Percentiles rank a stretch among this genome's conserved stretches.
Conservation (phyloP, 2,329 filamentous ascomycete species). For the Coniochaeta ligniaria region DNA sequence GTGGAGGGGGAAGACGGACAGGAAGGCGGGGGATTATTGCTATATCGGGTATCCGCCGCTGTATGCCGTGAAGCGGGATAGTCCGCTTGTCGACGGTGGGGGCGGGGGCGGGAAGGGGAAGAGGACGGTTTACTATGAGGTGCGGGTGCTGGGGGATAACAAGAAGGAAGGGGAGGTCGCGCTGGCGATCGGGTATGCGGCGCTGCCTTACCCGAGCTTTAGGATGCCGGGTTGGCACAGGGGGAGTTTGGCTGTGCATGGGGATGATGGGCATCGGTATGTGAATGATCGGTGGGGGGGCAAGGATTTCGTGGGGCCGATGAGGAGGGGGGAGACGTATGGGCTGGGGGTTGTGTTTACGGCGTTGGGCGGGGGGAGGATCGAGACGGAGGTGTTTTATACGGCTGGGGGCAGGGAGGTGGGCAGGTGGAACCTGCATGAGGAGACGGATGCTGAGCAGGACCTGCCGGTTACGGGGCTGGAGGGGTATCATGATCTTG, state of each 20-base stretch:
- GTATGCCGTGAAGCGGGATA: constrained; percentile 55
- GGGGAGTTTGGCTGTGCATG: constrained; percentile 67
- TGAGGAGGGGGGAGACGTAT: constrained; percentile 57
- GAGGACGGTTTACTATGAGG: constrained; percentile 65
- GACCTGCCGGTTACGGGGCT: constrained; percentile 59
- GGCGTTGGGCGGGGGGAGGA: constrained; percentile 12
- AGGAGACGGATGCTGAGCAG: constrained; percentile 59
- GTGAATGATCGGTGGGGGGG: constrained; percentile 71
- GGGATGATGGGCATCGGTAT: constrained; percentile 71
- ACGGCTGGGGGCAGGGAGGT: constrained; percentile 56
- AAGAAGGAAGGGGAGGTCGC: constrained; percentile 31
- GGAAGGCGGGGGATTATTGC: constrained; percentile 47
- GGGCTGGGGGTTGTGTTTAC: constrained; percentile 64
- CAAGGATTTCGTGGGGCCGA: constrained; percentile 57
- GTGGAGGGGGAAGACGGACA: constrained; percentile 40
- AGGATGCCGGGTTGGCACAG: constrained; percentile 77
- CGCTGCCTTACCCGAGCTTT: constrained; percentile 70
- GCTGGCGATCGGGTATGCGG: constrained; percentile 63
- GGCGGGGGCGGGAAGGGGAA: constrained; percentile 13
- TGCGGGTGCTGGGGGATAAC: constrained; percentile 40
- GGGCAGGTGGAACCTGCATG: constrained; percentile 65
- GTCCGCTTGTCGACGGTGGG: constrained; percentile 34
- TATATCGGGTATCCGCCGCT: constrained; percentile 63
- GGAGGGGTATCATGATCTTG: constrained; percentile 64
- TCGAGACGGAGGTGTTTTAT: constrained; percentile 59